These are phyloP conservation scores for Nemania sp. DNA, from an alignment of 2,329 filamentous ascomycete species.

Conservation along the genomic window DNA sequence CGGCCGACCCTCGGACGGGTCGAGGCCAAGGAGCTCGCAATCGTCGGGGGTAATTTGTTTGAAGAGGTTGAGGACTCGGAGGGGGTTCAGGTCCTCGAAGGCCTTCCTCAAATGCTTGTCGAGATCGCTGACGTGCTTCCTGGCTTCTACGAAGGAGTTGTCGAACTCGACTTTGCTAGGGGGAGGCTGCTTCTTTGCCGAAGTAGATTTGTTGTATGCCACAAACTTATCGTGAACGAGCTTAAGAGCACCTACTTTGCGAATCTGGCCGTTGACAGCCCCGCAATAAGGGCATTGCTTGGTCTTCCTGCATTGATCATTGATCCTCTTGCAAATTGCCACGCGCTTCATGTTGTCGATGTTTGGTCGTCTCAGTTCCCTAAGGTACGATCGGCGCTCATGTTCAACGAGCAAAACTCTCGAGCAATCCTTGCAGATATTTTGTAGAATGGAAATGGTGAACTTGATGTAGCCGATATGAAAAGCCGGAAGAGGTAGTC, in stretches of 20 bases:
- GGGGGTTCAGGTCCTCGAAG: constrained; percentile 90
- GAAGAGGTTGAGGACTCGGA: constrained; percentile 88
- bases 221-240: constrained; percentile 92
- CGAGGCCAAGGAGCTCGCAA: constrained; percentile 87
- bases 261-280: constrained; percentile 85
- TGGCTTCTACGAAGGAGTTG: constrained; percentile 79
- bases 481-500: constrained; percentile 87
- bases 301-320: constrained; percentile 86
- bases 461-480: constrained; percentile 96
- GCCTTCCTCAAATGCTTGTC: constrained; percentile 92
- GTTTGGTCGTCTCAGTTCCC: constrained; percentile 76
- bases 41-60: constrained; percentile 83
- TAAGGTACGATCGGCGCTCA: constrained; percentile 78
- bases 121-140: constrained; percentile 76
- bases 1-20: constrained; percentile 83
- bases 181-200: constrained; percentile 81
- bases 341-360: constrained; percentile 85
- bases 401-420: constrained; percentile 79
- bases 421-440: constrained; percentile 95
- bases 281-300: constrained; percentile 81
- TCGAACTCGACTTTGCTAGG: constrained; percentile 84
- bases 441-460: constrained; percentile 87
- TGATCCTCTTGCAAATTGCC: constrained; percentile 85
- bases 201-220: constrained; percentile 84
- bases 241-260: constrained; percentile 91